Evolutionary conservation across 2,329 filamentous ascomycete species (phyloP).

Genomic region (Teratosphaeria destructans): DNA sequence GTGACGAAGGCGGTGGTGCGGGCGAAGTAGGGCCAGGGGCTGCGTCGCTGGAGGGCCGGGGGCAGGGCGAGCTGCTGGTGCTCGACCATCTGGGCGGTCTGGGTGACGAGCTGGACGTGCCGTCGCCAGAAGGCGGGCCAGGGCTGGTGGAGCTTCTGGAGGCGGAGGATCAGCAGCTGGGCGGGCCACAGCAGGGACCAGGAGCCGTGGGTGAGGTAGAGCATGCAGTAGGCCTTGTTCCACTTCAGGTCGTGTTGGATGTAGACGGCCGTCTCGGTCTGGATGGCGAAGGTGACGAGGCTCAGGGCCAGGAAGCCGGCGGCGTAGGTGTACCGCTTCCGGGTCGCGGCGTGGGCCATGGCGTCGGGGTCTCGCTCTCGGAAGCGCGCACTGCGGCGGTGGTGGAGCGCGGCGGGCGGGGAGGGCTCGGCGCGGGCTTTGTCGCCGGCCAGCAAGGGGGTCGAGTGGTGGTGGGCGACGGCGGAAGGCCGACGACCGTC

Average conservation of each 20-base stretch:
- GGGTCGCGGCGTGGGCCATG: constrained; percentile 52
- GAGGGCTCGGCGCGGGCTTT: constrained; percentile 30
- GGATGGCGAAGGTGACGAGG: constrained; percentile 78
- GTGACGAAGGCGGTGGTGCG: constrained; percentile 75
- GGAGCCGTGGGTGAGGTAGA: constrained; percentile 90
- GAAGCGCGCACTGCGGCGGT: constrained; percentile 52
- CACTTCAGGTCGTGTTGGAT: constrained; percentile 86
- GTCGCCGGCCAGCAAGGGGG: constrained; percentile 42
- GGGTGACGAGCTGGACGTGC: constrained; percentile 52
- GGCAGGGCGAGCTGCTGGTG: constrained; percentile 61
- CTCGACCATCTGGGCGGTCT: constrained; percentile 76
- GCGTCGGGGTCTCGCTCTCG: constrained; percentile 66
- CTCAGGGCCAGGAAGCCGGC: constrained; percentile 73
- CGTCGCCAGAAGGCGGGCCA: constrained; percentile 80
- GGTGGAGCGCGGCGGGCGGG: constrained; percentile 34
- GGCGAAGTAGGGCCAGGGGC: constrained; percentile 62
- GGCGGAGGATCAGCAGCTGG: constrained; percentile 67
- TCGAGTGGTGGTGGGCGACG: constrained; percentile 25
- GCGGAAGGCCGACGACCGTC: constrained; percentile 3
- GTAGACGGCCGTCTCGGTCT: constrained; percentile 92
- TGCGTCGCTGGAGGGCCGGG: constrained; percentile 33
- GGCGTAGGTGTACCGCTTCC: constrained; percentile 78
- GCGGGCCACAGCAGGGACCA: constrained; percentile 84
- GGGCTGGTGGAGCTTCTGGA: constrained; percentile 67
- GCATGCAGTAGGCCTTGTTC: constrained; percentile 99